These are phyloP conservation scores for Rubroboletus pulcherrimus DNA, from an alignment of 768 basidiomycete genomes.

Conservation along the genomic window DNA sequence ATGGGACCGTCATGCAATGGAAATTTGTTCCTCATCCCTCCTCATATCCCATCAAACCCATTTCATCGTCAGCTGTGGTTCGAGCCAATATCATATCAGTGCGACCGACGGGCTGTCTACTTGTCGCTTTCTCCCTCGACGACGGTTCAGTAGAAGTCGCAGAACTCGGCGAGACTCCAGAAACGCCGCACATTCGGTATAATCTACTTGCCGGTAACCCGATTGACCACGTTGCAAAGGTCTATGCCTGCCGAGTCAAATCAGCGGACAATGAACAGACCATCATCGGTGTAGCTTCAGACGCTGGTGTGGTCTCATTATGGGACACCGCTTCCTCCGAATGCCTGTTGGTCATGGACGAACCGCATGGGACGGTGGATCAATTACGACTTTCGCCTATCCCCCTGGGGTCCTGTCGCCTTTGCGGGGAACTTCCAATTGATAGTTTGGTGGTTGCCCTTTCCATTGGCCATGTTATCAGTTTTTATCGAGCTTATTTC, in stretches of 20 bases:
- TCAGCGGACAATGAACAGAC: slow-evolving; percentile 48
- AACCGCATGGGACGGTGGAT: slow-evolving; percentile 53
- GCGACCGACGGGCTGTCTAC: slow-evolving; percentile 40
- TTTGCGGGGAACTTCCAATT: slow-evolving; percentile 64
- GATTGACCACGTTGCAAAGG: slow-evolving; percentile 48
- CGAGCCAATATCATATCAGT: slow-evolving; percentile 50
- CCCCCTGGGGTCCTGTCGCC: slow-evolving; percentile 53
- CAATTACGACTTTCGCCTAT: slow-evolving; percentile 59
- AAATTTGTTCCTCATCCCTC: slow-evolving; percentile 25
- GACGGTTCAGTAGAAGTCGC: slow-evolving; percentile 66
- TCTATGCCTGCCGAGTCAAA: slow-evolving; percentile 51
- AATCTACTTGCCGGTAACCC: slow-evolving; percentile 57
- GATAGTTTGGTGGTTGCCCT: slow-evolving; percentile 66
- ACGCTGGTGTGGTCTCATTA: slow-evolving; percentile 64
- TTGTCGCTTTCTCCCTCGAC: slow-evolving; percentile 58
- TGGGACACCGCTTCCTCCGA: slow-evolving; percentile 72
- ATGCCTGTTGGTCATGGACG: slow-evolving; percentile 59
- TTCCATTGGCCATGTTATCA: slow-evolving; percentile 60
- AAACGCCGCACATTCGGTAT: slow-evolving; percentile 42
- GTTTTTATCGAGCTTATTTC: slow-evolving; percentile 61
- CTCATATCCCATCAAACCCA: slow-evolving; percentile 40
- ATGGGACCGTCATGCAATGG: slow-evolving; percentile 56
- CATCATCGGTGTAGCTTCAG: slow-evolving; percentile 60
- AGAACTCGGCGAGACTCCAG: slow-evolving; percentile 46
- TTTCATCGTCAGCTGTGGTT: slow-evolving; percentile 41